Evolutionary conservation across 768 basidiomycete species (phyloP), one percentile per base, ranked within the genome.

Genomic region (Cytidiella melzeri): DNA sequence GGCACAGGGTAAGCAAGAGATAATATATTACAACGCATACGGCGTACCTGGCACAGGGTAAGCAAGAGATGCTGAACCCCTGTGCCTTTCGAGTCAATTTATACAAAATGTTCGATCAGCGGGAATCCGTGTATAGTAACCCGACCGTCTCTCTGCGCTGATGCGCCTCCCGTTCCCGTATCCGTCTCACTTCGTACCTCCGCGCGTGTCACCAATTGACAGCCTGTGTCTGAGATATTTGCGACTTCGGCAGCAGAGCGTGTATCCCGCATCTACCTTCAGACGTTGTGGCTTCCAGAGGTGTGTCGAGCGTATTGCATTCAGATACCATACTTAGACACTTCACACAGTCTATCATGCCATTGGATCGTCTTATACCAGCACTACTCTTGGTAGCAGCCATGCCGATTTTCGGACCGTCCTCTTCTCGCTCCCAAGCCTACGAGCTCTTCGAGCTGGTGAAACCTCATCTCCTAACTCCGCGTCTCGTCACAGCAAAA

Each of bases 201-300:
- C n/a, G n/a, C n/a, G n/a, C n/a, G n/a, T n/a, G n/a, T n/a, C n/a
- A n/a, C n/a, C n/a, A n/a, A n/a, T n/a, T n/a, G n/a, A 19, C 83
- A 71, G 55, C 83, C 81, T 2, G 77, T 84, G 45, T 46, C 58
- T 39, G 69, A 73, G 19, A 39, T 71, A 27, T 54, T 43, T 64
- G 40, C 54, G 68, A 37, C 81, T 56, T 68, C 72, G 0, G n/a
- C n/a, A n/a, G 68, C 74, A 15, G 75, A 83, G 53, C 81, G 74
- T 57, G 73, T 83, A 20, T 71, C 69, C 2, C 71, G 81, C n/a
- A 80, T 72, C n/a, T 89, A 88, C 63, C 74, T 85, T 40, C 84
- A 87, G 56, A 85, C 83, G 55, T 72, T 89, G 5, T 89, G 86
- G 85, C 73, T 88, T 37, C 86, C 87, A 41, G 77, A 87, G n/a